Base-by-base conservation (phyloP, 1,284 basidiomycete species). In the Ustilago trichophora region DNA sequence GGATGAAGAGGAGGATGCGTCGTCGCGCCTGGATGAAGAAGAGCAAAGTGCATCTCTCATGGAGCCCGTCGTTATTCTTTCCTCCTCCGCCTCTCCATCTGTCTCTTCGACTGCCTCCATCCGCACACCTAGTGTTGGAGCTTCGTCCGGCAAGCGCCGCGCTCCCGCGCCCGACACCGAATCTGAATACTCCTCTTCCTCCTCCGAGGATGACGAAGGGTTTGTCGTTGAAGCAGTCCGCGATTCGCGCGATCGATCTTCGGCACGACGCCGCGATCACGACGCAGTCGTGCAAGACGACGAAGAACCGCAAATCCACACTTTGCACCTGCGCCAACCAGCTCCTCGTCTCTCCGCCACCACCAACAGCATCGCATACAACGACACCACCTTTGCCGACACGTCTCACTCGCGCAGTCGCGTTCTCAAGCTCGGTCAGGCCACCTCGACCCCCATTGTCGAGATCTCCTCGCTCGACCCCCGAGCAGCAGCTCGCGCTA, bases 381-480 rank as follows among this genome's bases (percentile, higher is more conserved):
- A 27, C 24, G 26, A 16, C 18, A 32, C 25, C 18, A 51, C 35
- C 3, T 8, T 31, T 5, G 65, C 16, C 26, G 65, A 68, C 22
- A 54, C 54, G 12, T 68, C 65, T 1, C 58, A 62, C 46, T 69
- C 66, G 5, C 59, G 59, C 40, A 60, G 56, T 24, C 73, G 75
- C 11, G 63, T 71, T 2, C 43, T 70, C 26, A 75, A 74, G 52
- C 75, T 75, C 16, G 43, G 60, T 6, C 71, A 71, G 27, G 35
- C 55, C 1, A 60, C 67, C 5, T 70, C 73, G 0, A 75, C 75
- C 12, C 64, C 73, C 2, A 75, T 76, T 29, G 54, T 78, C 22
- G 75, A 78, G 42, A 67, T 78, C 25, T 66, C 75, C 8, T 72
- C 68, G 15, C 56, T 76, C 13, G 73, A 78, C 31, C 64, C 76